Evolutionary conservation across 176 grass and related monocot genomes (phyloP).

Genomic region (Bolboschoenus planiculmis): DNA sequence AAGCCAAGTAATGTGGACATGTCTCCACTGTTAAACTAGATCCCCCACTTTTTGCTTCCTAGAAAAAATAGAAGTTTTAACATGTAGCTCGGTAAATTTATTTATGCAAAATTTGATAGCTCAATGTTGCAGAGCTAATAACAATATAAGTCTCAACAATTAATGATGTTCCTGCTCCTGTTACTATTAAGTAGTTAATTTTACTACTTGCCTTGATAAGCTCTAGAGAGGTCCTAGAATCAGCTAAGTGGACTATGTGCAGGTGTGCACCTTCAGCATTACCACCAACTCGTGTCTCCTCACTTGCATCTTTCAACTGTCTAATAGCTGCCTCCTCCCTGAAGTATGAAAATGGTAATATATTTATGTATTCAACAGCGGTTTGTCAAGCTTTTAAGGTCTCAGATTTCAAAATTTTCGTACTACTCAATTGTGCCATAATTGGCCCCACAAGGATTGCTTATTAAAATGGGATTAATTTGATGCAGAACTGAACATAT

Average conservation of each 20-base stretch:
- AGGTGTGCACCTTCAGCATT: slow-evolving; percentile 87
- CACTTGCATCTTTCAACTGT: slow-evolving; percentile 65
- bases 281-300: slow-evolving; percentile 48
- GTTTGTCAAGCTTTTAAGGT: background rate
- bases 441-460: background rate
- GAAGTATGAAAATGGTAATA: background rate
- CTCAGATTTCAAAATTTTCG: background rate
- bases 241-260: slow-evolving; percentile 94
- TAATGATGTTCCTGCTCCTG: background rate
- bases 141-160: background rate
- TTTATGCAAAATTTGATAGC: background rate
- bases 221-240: slow-evolving; percentile 64
- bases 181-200: background rate
- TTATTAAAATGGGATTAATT: background rate
- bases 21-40: slow-evolving; percentile 84
- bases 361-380: background rate
- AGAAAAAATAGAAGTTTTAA: slow-evolving; percentile 5
- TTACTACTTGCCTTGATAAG: slow-evolving; percentile 66
- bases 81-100: background rate
- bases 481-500: slow-evolving; percentile 1
- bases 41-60: slow-evolving; percentile 66
- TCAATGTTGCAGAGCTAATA: background rate
- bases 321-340: slow-evolving; percentile 94
- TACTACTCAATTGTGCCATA: background rate
- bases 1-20: slow-evolving; percentile 93